Base-by-base conservation (phyloP, 2,329 filamentous ascomycete species). In the Alternaria novae-zelandiae region DNA sequence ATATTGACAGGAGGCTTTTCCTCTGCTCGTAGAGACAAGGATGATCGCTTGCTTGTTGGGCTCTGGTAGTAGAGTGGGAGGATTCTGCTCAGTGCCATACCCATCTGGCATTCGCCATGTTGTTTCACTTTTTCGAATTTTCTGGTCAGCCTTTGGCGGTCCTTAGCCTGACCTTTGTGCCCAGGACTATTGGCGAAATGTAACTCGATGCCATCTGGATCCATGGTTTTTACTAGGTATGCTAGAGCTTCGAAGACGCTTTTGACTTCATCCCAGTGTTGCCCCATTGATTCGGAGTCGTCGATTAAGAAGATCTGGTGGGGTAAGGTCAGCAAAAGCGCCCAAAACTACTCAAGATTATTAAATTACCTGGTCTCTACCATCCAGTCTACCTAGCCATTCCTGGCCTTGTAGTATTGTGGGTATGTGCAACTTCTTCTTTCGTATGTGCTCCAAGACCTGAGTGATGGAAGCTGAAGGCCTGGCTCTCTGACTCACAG, bases 141-240 rank as follows among this genome's bases (percentile, higher is more conserved):
- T n/a, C n/a, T n/a, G n/a, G n/a, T n/a, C n/a, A n/a, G n/a, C n/a
- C n/a, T n/a, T n/a, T n/a, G n/a, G n/a, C n/a, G n/a, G n/a, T n/a
- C n/a, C n/a, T n/a, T n/a, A n/a, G n/a, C n/a, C n/a, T n/a, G n/a
- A n/a, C n/a, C n/a, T n/a, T n/a, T n/a, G n/a, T n/a, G n/a, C n/a
- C n/a, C n/a, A n/a, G n/a, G n/a, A 9, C 32, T 36, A 2, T 54
- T 66, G 4, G 70, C 64, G 46, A 71, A 72, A 9, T 45, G 50
- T 2, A 74, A 28, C 6, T 74, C 70, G 6, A 71, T 66, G 1
- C 70, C 70, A 36, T 73, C 70, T 3, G 30, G 55, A 36, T 71
- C 70, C n/a, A 53, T 23, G 23, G n/a, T 1, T 21, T 71, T 72
- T 11, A 69, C 70, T 0, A 72, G 26, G 36, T 67, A 69, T 0